Evolutionary conservation across 345 rosid species (phyloP), one percentile per base, ranked within the genome.

Genomic region (Citrus unshiu): DNA sequence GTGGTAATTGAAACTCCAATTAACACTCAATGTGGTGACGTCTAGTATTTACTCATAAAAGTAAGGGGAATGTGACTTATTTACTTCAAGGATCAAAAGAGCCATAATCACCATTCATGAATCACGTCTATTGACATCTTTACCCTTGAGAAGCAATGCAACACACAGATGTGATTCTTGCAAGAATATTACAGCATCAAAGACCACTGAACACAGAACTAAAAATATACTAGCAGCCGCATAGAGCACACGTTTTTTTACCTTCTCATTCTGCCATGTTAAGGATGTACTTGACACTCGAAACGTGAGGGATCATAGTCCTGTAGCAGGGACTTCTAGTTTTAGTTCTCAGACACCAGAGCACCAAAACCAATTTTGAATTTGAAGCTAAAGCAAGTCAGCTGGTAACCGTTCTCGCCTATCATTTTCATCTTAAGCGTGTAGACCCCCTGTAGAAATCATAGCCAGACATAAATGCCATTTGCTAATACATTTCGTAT

Each of bases 341-440:
- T 43, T 81, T 39, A 84, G 39, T 12, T 56, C 68, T 77, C 79
- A 14, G 60, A 76, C 43, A 70, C 6, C 67, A 46, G 74, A 27
- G 79, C 76, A 65, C 84, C 80, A 1, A 86, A 72, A 27, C 81
- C 37, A 9, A 87, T 79, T 61, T 78, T 87, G 87, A 88, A 92
- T 12, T 83, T 83, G 86, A 92, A 89, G 85, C 86, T 86, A 82
- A 92, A 79, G 84, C 94, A 92, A 8, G 91, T 85, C 77, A 92
- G 79, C 73, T 68, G 77, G 57, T 73, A 21, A 21, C 78, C 68
- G 43, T 81, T 76, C 22, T 78, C 71, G 75, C 86, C 91, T 22
- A 76, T 75, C 74, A 92, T 86, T 21, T 83, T 86, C 86, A 86
- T 84, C 85, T 77, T 85, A 46, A 92, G 88, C 3, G 82, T 86